These are phyloP conservation scores for Cytospora paraplurivora DNA, from an alignment of 2,329 filamentous ascomycete genomes.

Conservation along the genomic window DNA sequence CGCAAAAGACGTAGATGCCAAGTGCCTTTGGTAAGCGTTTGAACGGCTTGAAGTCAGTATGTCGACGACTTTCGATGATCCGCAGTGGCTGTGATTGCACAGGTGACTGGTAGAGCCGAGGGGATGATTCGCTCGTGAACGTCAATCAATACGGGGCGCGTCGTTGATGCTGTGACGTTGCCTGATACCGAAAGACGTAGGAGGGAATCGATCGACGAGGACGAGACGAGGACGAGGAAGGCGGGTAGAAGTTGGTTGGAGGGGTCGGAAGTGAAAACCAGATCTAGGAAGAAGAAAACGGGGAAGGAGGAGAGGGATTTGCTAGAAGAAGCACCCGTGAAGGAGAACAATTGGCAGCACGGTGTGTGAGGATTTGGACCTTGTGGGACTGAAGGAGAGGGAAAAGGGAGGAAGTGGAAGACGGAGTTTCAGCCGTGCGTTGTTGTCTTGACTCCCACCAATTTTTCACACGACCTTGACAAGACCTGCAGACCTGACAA, in stretches of 20 bases:
- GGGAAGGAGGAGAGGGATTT: slow-evolving; percentile 11
- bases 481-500: too few relatives aligned
- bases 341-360: slow-evolving; percentile 28
- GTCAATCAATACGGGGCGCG: neutral
- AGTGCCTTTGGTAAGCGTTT: slow-evolving; percentile 2
- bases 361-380: slow-evolving; percentile 26
- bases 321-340: slow-evolving; percentile 26
- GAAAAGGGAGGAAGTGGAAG: slow-evolving; percentile 9
- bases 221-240: too few relatives aligned
- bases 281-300: slow-evolving; percentile 27
- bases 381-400: slow-evolving; percentile 21
- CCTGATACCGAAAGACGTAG: slow-evolving; percentile 1
- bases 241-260: neutral
- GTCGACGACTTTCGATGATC: slow-evolving; percentile 4
- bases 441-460: slow-evolving; percentile 23
- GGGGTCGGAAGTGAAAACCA: slow-evolving; percentile 24
- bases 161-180: slow-evolving; percentile 3
- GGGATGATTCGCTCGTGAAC: too few relatives aligned
- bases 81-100: neutral
- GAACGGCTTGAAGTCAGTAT: slow-evolving; percentile 2
- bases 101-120: slow-evolving; percentile 12
- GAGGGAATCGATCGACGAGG: slow-evolving; percentile 7
- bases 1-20: slow-evolving; percentile 1
- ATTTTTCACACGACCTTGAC: slow-evolving; percentile 23
- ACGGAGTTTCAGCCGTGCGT: slow-evolving; percentile 24